Base-by-base conservation (phyloP, 2,329 filamentous ascomycete genomes). In the Cyclaneusma minus region DNA sequence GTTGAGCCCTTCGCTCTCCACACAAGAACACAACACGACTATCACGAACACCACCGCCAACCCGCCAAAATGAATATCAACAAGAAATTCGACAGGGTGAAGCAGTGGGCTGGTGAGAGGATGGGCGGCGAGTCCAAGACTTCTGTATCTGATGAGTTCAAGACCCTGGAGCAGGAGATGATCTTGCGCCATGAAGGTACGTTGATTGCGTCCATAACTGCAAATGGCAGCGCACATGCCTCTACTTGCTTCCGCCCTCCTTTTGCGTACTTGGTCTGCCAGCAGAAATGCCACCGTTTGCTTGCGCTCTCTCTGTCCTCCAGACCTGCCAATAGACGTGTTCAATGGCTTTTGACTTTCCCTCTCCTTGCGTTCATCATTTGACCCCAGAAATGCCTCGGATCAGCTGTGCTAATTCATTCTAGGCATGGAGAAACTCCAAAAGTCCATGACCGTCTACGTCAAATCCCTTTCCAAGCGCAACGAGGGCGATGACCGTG, bases 101-200 rank as follows among this genome's bases (percentile, higher is more conserved):
- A 87, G 61, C 87, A 95, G 76, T 95, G 87, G 87, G 83, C 85
- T 19, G 83, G 83, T 40, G 87, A 95, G 59, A 82, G 85, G 56
- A 93, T 95, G 81, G 87, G 87, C 42, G 71, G 70, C 38, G 85
- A 94, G 55, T 68, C 75, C 55, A 89, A 84, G 58, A 94, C 87
- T 7, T 71, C 64, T 49, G 72, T 83, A 36, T 79, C 82, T 0
- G 84, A 95, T 27, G 79, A 94, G 45, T 95, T 95, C 66, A 91
- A 81, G 56, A 68, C 69, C 33, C 58, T 95, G 42, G 85, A 95
- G 56, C 62, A 69, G 29, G 87, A 95, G 56, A 95, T 95, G 84
- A 64, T 68, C 31, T 61, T 93, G 43, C 71, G 87, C 36, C 76
- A 91, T 38, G 81, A 93, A 39, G 87, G 85, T 93, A 62, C 29